Evolutionary conservation across 2,329 filamentous ascomycete species (phyloP).

Genomic region (Trichoderma pleuroti): DNA sequence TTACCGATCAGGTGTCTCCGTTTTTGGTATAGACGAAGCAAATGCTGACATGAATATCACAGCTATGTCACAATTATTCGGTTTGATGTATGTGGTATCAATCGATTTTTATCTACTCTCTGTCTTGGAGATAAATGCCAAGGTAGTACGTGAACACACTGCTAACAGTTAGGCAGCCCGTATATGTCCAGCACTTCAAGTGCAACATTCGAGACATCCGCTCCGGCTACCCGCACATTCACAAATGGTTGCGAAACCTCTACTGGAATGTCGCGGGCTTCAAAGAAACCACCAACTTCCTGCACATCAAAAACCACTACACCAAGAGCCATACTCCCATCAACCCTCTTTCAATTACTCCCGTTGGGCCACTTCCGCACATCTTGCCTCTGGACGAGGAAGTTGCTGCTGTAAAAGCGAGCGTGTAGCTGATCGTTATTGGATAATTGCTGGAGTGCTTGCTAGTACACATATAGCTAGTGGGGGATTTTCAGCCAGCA

Average conservation of each 20-base stretch:
- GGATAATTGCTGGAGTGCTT: neutral
- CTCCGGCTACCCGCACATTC: conserved; percentile 73
- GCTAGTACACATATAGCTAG: neutral
- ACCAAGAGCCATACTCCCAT: conserved; percentile 60
- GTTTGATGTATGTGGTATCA: conserved; percentile 49
- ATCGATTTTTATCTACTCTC: neutral
- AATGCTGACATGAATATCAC: conserved; percentile 12
- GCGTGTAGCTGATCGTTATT: neutral
- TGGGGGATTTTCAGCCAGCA: neutral
- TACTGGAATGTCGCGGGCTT: conserved; percentile 83
- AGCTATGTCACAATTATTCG: conserved; percentile 65
- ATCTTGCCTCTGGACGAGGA: conserved; percentile 74
- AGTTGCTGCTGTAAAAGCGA: conserved; percentile 54
- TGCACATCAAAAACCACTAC: conserved; percentile 83
- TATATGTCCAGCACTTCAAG: conserved; percentile 83
- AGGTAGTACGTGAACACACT: neutral
- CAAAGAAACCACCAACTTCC: conserved; percentile 76
- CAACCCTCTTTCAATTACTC: conserved; percentile 70
- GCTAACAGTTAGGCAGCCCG: conserved; percentile 34
- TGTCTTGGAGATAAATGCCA: neutral
- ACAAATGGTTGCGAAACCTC: conserved; percentile 74
- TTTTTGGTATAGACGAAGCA: neutral
- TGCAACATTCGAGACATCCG: conserved; percentile 82
- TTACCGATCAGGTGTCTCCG: neutral
- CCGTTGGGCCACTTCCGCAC: conserved; percentile 77